Evolutionary conservation across 495 filamentous ascomycete genomes (phyloP), one percentile per base, ranked within the genome.

Genomic region (Extremus antarcticus): DNA sequence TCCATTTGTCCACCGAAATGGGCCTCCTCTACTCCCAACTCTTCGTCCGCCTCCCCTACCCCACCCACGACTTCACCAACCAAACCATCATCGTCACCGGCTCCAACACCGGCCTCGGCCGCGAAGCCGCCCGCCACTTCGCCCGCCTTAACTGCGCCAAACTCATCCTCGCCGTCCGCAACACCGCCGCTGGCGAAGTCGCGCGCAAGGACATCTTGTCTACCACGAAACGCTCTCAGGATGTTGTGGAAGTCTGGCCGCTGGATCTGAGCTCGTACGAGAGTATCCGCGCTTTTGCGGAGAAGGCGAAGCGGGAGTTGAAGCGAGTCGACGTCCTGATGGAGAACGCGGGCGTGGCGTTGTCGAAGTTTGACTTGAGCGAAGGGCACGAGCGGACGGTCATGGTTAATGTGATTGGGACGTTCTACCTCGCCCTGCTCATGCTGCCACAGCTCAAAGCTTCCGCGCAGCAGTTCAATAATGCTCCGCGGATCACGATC

Each of bases 31-130:
- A 54, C 45, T 54, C 40, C 21, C 60, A 56, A 39, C 47, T 57
- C 45, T 59, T 65, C 38, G 35, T 25, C 29, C 15, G 39, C 13
- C 35, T 51, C n/a, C 38, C 53, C 21, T 40, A 58, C 29, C 51
- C 23, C 13, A 43, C 51, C 35, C 15, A 39, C 50, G 59, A 57
- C 50, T 63, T 64, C 55, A 50, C 58, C 2, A 66, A 63, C 43
- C 63, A 78, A 51, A 80, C 73, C 1, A 66, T 77, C 43, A 71
- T 81, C 25, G 68, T 81, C 10, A 76, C 78, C 0, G 78, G 78
- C 4, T 64, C 74, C 24, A 82, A 79, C 53, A 61, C 57, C 9
- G 77, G 78, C 7, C 59, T 66, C 0, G 64, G 64, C 13, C 21
- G 19, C 17, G 62, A 66, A 59, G 64, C 64, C 41, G 53, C 59